Evolutionary conservation across 176 grass and related monocot genomes (phyloP).

Genomic region (Oryza brachyantha): DNA sequence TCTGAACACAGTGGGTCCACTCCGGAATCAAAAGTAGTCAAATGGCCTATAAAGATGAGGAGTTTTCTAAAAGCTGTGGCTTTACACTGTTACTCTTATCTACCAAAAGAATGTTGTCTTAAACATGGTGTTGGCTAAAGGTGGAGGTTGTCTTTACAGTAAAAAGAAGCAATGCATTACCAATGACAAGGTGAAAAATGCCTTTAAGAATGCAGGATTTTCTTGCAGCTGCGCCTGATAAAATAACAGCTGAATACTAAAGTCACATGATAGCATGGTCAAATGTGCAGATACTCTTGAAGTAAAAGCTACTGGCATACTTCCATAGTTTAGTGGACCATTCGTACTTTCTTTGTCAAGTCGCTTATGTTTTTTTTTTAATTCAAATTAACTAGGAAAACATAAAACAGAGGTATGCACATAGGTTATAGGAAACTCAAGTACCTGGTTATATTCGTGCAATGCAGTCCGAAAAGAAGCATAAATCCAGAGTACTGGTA

Average conservation of each 20-base stretch:
- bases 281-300: not conserved
- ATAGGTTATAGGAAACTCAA: not conserved
- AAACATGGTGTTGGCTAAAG: constrained; percentile 1
- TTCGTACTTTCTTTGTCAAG: not conserved
- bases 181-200: constrained; percentile 12
- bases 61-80: constrained; percentile 36
- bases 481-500: constrained; percentile 4
- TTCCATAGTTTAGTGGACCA: not conserved
- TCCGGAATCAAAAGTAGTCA: constrained; percentile 20
- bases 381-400: not conserved
- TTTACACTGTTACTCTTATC: constrained; percentile 15
- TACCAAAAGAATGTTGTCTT: constrained; percentile 32
- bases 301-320: not conserved
- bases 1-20: constrained; percentile 27
- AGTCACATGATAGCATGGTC: not conserved
- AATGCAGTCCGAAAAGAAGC: constrained; percentile 16
- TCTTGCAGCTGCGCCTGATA: constrained; percentile 10
- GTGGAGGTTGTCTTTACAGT: not conserved
- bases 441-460: constrained; percentile 3
- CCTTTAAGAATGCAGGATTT: constrained; percentile 26
- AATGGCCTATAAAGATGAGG: constrained; percentile 15
- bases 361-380: not conserved
- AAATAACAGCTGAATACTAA: constrained; percentile 26
- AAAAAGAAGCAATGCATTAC: not conserved
- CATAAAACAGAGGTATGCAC: not conserved